A percentile compares a stretch with the other conserved stretches of the same genome.
Conservation (phyloP, 768 basidiomycete genomes). For the Mycena vitilis region DNA sequence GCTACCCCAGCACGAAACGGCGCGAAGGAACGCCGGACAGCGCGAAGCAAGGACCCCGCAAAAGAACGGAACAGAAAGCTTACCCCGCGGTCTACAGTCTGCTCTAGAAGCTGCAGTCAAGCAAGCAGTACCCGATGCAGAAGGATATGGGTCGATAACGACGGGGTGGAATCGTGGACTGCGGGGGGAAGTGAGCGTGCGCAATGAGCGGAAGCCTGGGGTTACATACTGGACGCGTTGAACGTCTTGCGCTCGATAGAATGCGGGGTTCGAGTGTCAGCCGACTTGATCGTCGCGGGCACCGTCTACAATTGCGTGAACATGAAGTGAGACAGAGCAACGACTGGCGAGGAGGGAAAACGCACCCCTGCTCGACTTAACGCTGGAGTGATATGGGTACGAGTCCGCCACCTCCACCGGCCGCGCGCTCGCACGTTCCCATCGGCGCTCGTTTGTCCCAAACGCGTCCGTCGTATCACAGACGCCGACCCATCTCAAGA, state of each 20-base stretch:
- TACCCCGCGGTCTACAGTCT: conserved; percentile 90
- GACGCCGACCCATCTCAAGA: conserved; percentile 88
- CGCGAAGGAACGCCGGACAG: background rate
- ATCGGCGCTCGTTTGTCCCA: conserved; percentile 90
- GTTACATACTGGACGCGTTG: conserved; percentile 85
- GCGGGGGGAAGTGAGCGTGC: conserved; percentile 24
- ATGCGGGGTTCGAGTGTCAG: conserved; percentile 77
- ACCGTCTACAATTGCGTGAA: conserved; percentile 46
- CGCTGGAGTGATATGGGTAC: conserved; percentile 70
- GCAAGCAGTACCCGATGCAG: conserved; percentile 92
- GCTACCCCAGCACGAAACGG: background rate
- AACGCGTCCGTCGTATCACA: conserved; percentile 84
- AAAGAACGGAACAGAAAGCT: conserved; percentile 45
- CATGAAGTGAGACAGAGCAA: background rate
- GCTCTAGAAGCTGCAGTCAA: conserved; percentile 97
- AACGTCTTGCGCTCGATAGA: conserved; percentile 83
- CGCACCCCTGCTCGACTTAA: conserved; percentile 81
- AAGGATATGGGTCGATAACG: conserved; percentile 99
- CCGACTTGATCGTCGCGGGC: conserved; percentile 63
- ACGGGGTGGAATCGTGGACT: conserved; percentile 98
- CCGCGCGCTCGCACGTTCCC: conserved; percentile 88
- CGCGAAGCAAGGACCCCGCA: conserved; percentile 14
- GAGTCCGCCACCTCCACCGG: conserved; percentile 65
- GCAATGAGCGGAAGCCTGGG: background rate
- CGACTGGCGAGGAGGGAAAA: conserved; percentile 20